Base-by-base conservation (phyloP, 345 rosid genomes). In the Murraya paniculata region DNA sequence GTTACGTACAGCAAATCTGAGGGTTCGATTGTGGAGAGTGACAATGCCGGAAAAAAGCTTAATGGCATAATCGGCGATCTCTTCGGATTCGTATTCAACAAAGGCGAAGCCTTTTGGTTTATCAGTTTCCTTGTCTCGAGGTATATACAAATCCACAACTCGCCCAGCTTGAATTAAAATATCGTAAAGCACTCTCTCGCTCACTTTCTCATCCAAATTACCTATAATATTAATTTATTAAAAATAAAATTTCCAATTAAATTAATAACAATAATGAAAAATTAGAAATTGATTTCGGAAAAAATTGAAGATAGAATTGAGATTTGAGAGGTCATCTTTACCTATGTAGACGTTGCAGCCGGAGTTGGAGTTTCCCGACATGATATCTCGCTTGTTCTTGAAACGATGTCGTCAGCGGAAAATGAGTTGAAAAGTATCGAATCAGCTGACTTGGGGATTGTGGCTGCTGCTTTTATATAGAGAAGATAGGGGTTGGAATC, bases 21-120 rank as follows among this genome's bases (percentile, higher is more conserved):
- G 80, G 28, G 92, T 88, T 62, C 98, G 82, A 14, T 86, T 92
- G 81, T 89, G 85, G 19, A 96, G 91, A 77, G 92, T 86, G n/a
- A 96, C 97, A 28, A 96, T 92, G 78, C 98, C 98, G 11, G 97
- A 85, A 87, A 94, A 96, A 67, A 94, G 97, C 90, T 85, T 92
- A 56, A 94, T 92, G 48, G 99, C 98, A 81, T 96, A 96, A 25
- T 94, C 91, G 0, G 99, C 99, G 81, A 92, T 84, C 79, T 94
- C 95, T 77, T 89, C 92, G 31, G 93, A 18, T 71, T 96, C 99
- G 38, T 89, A 96, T 85, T 92, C 95, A 3, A 91, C 99, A 75
- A 94, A 96, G 0, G 98, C 99, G 73, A 75, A 94, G 16, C 99
- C 97, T 87, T 93, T 92, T 41, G 95, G 95, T 78, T 76, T 90